These are phyloP conservation scores for Botrytis cinerea DNA, from an alignment of 2,329 filamentous ascomycete species.

Conservation along the genomic window DNA sequence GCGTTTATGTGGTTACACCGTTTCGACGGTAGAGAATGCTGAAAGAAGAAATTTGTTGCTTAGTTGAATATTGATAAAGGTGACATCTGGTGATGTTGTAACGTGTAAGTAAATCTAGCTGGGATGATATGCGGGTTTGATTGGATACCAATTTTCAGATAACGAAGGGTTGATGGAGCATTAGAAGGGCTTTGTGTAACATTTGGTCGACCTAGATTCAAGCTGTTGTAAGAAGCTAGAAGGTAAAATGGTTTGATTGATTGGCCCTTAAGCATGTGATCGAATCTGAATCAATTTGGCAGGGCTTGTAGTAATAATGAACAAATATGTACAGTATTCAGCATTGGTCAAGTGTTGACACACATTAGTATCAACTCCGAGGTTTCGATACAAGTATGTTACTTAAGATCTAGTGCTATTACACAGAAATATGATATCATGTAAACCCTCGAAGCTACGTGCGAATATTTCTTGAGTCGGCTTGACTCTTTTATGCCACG, in stretches of 20 bases:
- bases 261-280: background rate
- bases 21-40: background rate
- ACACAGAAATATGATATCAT: background rate
- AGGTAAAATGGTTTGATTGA: background rate
- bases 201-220: background rate
- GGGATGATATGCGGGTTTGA: background rate
- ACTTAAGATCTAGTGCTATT: background rate
- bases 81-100: background rate
- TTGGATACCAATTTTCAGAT: background rate
- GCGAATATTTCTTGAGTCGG: too few relatives aligned
- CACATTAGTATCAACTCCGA: background rate
- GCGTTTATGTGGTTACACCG: background rate
- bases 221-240: background rate
- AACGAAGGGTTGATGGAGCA: background rate
- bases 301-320: background rate
- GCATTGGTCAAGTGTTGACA: background rate
- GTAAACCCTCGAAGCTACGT: background rate
- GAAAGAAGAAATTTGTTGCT: background rate
- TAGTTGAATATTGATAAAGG: background rate
- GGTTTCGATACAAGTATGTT: background rate
- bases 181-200: background rate
- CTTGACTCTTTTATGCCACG: background rate
- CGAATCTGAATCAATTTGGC: background rate
- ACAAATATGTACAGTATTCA: background rate
- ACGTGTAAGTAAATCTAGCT: background rate